Conservation (phyloP, 192 early-diverging fungal genomes). For the Backusella circina region DNA sequence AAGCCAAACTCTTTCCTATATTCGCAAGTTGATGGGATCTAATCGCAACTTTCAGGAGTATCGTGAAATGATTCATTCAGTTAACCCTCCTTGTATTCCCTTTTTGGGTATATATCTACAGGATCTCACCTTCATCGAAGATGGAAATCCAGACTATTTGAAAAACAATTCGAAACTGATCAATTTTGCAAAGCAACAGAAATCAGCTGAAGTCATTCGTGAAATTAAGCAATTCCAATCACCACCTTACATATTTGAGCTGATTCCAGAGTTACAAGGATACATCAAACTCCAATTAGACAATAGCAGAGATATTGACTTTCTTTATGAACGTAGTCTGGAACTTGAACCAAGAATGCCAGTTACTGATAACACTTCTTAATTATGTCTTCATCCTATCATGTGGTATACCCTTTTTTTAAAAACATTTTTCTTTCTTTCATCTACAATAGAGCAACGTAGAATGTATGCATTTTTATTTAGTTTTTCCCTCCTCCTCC, state of each 20-base stretch:
- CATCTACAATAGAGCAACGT: not conserved
- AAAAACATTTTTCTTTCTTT: not conserved
- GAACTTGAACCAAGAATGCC: constrained; percentile 68
- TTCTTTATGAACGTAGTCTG: constrained; percentile 75
- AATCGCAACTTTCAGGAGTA: constrained; percentile 74
- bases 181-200: constrained; percentile 90
- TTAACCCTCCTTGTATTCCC: constrained; percentile 68
- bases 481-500: too few relatives aligned
- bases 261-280: constrained; percentile 79
- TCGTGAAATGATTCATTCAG: constrained; percentile 70
- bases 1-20: constrained; percentile 44
- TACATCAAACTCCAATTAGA: constrained; percentile 71
- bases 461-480: not conserved
- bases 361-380: not conserved
- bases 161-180: constrained; percentile 62
- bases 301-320: constrained; percentile 63
- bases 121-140: constrained; percentile 83
- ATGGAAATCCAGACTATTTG: constrained; percentile 74
- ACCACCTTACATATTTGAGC: constrained; percentile 69
- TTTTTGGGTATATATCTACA: constrained; percentile 80
- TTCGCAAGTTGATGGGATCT: constrained; percentile 69
- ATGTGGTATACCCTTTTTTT: not conserved
- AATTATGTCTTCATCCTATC: not conserved
- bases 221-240: constrained; percentile 93
- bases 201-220: constrained; percentile 84